Evolutionary conservation across 176 grass and related monocot genomes (phyloP).

Genomic region (Poa pratensis): DNA sequence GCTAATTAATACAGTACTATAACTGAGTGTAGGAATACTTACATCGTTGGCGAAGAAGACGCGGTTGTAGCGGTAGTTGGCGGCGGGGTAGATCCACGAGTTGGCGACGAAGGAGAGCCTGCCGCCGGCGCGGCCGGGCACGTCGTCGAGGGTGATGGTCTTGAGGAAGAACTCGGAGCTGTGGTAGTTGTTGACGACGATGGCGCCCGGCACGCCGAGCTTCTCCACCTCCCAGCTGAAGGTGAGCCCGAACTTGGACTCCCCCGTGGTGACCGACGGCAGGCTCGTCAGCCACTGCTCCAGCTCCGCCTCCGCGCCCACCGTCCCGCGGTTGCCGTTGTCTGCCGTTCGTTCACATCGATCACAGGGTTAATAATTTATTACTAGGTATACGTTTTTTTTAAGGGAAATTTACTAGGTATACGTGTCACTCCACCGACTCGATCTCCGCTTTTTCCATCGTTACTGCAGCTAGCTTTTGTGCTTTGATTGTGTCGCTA

Average conservation of each 20-base stretch:
- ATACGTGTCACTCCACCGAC: background rate
- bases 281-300: constrained; percentile 56
- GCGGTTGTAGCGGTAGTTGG: constrained; percentile 51
- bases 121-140: constrained; percentile 48
- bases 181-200: constrained; percentile 77
- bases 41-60: constrained; percentile 83
- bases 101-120: constrained; percentile 66
- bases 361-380: too few species aligned
- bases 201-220: constrained; percentile 58
- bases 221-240: constrained; percentile 74
- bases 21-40: background rate
- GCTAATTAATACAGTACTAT: accelerated
- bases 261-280: constrained; percentile 52
- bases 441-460: background rate
- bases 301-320: constrained; percentile 54
- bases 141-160: constrained; percentile 63
- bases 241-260: constrained; percentile 57
- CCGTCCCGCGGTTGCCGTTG: constrained; percentile 33
- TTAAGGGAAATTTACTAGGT: too few species aligned
- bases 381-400: background rate
- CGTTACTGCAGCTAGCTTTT: background rate
- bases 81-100: constrained; percentile 68
- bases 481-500: background rate
- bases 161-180: constrained; percentile 70
- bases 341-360: too few species aligned